Conservation (phyloP, 441 rosid species). For the Corymbia calophylla region DNA sequence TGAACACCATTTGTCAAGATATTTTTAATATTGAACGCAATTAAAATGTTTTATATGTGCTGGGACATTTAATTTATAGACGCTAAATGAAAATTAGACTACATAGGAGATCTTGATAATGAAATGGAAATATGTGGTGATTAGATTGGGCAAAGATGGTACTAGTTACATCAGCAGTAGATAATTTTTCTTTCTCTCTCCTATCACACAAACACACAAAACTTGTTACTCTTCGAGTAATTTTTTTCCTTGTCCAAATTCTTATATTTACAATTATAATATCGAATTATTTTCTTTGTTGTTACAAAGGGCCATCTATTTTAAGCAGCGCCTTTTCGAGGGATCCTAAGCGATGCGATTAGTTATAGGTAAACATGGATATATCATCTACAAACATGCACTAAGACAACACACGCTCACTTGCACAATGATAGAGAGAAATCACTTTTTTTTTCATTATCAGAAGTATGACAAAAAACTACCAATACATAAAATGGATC, state of each 20-base stretch:
- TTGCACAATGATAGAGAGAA: not conserved
- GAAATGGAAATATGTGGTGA: not conserved
- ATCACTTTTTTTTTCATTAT: not conserved
- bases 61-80: not conserved
- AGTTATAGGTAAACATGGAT: not conserved
- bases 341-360: not conserved
- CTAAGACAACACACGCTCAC: not conserved
- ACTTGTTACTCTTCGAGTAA: too few relatives aligned
- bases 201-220: too few relatives aligned
- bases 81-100: not conserved
- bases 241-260: too few relatives aligned
- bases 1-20: fast-evolving
- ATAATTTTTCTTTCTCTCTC: not conserved
- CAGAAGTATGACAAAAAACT: not conserved
- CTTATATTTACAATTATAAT: not conserved
- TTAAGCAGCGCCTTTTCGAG: not conserved
- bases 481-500: not conserved
- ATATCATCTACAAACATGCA: not conserved
- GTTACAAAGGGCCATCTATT: not conserved
- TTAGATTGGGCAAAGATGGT: not conserved
- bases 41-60: not conserved
- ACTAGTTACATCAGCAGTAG: not conserved
- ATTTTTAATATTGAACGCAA: not conserved
- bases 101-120: not conserved
- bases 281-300: fast-evolving